Conservation (phyloP, 192 early-diverging fungal genomes). For the Backusella parvicylindrica region DNA sequence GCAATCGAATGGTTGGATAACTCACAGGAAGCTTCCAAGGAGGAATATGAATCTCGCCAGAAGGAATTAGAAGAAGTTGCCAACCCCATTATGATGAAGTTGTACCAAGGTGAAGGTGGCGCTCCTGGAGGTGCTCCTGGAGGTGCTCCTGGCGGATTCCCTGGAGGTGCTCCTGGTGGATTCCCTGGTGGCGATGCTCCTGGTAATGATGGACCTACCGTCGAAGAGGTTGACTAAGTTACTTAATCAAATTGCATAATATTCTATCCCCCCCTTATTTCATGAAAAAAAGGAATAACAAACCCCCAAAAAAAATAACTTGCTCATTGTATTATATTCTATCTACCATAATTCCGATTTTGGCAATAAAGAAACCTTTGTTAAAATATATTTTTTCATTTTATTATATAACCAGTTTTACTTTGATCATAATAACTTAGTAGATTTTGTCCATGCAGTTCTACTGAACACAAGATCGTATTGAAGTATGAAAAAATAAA, state of each 20-base stretch:
- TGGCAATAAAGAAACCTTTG: not conserved
- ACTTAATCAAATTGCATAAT: not conserved
- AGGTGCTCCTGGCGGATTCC: slow-evolving; percentile 20
- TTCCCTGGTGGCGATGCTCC: slow-evolving; percentile 42
- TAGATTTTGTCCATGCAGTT: no score
- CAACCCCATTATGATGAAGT: slow-evolving; percentile 95
- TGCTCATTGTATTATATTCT: slow-evolving; percentile 1
- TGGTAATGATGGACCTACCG: slow-evolving; percentile 22
- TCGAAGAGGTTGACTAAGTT: slow-evolving; percentile 30
- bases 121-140: slow-evolving; percentile 41
- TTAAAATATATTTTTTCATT: not conserved
- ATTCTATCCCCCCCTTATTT: not conserved
- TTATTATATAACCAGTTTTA: no score
- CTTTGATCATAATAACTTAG: no score
- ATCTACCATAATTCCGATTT: not conserved
- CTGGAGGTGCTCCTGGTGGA: slow-evolving; percentile 54
- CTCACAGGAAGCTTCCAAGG: slow-evolving; percentile 89
- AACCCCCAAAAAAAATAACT: not conserved
- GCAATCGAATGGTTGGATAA: slow-evolving; percentile 90
- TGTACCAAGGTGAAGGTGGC: slow-evolving; percentile 70
- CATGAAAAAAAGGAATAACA: not conserved
- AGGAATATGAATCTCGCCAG: slow-evolving; percentile 90
- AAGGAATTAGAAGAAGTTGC: slow-evolving; percentile 91
- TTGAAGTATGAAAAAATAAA: no score
- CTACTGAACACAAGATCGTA: no score